These are phyloP conservation scores for Boletus insuetus DNA, from an alignment of 768 basidiomycete genomes.

Conservation along the genomic window DNA sequence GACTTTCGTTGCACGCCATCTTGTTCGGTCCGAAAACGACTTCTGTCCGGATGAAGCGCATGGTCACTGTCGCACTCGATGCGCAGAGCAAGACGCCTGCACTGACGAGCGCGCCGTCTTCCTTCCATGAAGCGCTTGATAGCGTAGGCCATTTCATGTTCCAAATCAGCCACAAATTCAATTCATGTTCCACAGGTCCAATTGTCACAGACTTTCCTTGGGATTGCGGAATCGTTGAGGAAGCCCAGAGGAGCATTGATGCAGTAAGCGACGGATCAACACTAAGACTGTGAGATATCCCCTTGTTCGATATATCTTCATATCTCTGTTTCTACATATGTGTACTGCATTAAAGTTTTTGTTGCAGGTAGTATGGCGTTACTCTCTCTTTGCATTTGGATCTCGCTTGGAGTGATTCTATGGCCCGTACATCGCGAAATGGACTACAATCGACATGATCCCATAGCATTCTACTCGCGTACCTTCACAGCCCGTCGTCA, in stretches of 20 bases:
- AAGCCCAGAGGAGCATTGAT: slow-evolving; percentile 50
- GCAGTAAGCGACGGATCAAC: slow-evolving; percentile 1
- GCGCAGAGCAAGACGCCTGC: slow-evolving; percentile 37
- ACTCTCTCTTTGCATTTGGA: no score
- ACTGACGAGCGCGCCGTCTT: slow-evolving; percentile 34
- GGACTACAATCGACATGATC: no score
- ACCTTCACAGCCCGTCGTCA: no score
- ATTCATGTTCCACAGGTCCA: slow-evolving; percentile 36
- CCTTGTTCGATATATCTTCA: neutral
- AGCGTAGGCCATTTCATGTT: slow-evolving; percentile 34
- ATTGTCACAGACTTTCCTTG: slow-evolving; percentile 53
- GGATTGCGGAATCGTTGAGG: slow-evolving; percentile 55
- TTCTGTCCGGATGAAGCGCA: slow-evolving; percentile 35
- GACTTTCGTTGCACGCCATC: slow-evolving; percentile 58
- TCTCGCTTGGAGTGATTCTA: no score
- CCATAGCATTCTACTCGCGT: no score
- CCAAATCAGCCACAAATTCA: neutral
- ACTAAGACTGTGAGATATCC: neutral
- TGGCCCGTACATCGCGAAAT: no score
- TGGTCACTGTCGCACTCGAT: slow-evolving; percentile 48
- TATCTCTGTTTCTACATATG: neutral
- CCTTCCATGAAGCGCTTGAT: slow-evolving; percentile 49
- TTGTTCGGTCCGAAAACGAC: slow-evolving; percentile 43
- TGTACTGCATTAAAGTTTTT: neutral
- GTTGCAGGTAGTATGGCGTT: no score